Base-by-base conservation (phyloP, 768 basidiomycete genomes). In the Trametopsis cervina region DNA sequence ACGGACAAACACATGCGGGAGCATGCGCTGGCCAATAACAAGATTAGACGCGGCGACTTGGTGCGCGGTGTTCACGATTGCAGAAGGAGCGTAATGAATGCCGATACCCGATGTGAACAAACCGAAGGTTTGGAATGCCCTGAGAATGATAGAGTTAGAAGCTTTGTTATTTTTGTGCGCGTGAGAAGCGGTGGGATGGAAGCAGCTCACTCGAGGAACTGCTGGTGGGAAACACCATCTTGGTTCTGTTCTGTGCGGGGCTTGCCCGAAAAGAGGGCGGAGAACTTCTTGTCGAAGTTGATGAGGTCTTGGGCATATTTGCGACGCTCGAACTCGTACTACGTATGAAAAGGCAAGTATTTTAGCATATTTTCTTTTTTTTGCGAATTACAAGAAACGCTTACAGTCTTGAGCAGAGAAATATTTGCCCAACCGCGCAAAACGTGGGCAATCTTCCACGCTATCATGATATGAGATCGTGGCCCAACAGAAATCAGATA, bases 271-370 rank as follows among this genome's bases (percentile, higher is more conserved):
- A 78, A 78, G 17, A 78, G 63, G 2, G 71, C 66, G 0, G 74
- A 70, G 53, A 73, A 77, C 48, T 66, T 65, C 54, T 74, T 74
- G 59, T 80, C 78, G 45, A 77, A 77, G 43, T 66, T 58, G 51
- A 80, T 76, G 29, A 81, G 66, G 40, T 78, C 76, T 54, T 74
- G 70, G 0, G 78, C 78, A 52, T 67, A 77, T 55, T 71, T 70
- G 37, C 72, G 68, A 7, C 80, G 71, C 58, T 81, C 78, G 18
- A 65, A 66, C 47, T 77, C 76, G 56, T 77, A 77, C 75, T 77
- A 29, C n/a, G 10, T 10, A 15, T 24, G 17, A 25, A 44, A 20
- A 40, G 23, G 20, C 13, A 18, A 35, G 22, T 13, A 26, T 13
- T 10, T 33, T 15, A 33, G 15, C 29, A 33, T 33, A 7, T 7